Percentiles rank a stretch among this genome's conserved stretches.
These are phyloP conservation scores for Micractinium conductrix DNA, from an alignment of 139 green algal genomes.

Conservation along the genomic window DNA sequence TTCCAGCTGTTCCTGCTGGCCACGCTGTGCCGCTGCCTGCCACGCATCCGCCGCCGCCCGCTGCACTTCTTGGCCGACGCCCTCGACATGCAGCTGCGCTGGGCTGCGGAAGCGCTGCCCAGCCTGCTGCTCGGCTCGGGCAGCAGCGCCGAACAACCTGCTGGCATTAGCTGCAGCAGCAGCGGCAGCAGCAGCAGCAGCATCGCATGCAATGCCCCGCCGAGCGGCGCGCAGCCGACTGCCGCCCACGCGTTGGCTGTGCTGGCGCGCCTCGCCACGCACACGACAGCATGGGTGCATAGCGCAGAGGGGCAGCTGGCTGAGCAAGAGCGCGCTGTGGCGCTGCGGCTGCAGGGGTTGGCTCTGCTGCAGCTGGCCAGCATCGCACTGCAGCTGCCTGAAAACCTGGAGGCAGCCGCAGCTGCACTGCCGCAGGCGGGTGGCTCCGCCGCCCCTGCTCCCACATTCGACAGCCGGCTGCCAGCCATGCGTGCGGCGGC, in stretches of 20 bases:
- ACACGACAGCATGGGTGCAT: background rate
- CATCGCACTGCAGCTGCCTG: constrained; percentile 13
- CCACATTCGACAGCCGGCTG: background rate
- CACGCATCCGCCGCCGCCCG: constrained; percentile 24
- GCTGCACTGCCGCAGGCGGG: background rate
- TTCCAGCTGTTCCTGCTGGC: constrained; percentile 29
- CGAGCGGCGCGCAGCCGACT: background rate
- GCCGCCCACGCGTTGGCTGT: background rate
- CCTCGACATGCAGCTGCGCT: constrained; percentile 33
- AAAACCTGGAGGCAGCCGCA: background rate
- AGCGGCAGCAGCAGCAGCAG: background rate
- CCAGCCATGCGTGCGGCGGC: background rate
- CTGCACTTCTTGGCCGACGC: constrained; percentile 18
- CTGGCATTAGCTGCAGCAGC: background rate
- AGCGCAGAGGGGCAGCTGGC: background rate
- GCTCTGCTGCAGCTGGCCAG: constrained; percentile 17
- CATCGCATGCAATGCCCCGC: too few species aligned
- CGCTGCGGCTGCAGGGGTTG: background rate
- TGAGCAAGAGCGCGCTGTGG: background rate
- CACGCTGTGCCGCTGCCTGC: constrained; percentile 23
- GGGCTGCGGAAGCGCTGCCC: constrained; percentile 19
- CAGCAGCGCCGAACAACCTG: background rate
- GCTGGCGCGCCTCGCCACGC: background rate
- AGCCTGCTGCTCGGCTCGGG: background rate
- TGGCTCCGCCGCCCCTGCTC: background rate